Evolutionary conservation across 805 yeast species (phyloP), one percentile per base, ranked within the genome.

Genomic region (Maudiozyma pseudohumilis): DNA sequence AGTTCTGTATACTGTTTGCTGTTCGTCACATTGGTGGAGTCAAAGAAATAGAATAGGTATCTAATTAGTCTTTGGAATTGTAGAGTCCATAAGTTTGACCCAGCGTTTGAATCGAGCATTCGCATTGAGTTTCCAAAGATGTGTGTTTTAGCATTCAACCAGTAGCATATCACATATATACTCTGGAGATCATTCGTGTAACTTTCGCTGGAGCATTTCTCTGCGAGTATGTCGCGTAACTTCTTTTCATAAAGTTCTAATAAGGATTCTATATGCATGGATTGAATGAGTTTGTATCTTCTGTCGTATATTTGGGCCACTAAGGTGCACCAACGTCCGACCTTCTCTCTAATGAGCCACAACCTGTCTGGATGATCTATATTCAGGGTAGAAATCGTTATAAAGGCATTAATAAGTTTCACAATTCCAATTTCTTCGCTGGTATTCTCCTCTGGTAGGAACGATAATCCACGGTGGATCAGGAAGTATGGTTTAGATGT

Each of bases 291-390:
- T 31, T 47, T 46, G 22, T 20, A 30, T 1, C 33, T 22, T 10
- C 27, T 29, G 6, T 53, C 54, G 35, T 47, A 42, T 11, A 49
- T 34, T 13, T 36, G 29, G 12, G 32, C 29, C 21, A 33, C 15
- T 8, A 47, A 23, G 16, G 44, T 35, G 32, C 55, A 52, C 59
- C 59, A 54, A 17, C 29, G 27, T 9, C 51, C 51, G n/a, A 55
- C 8, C 29, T 48, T 56, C 32, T 36, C 43, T 29, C 56, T 42
- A 15, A 56, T 17, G n/a, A 47, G 42, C 60, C 59, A 56, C 29
- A 49, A 20, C 15, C 58, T 42, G 21, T 47, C 46, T 3, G 37
- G 32, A 3, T 21, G 21, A 10, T 42, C 38, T 34, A 40, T 46
- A 33, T 54, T 44, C 2, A 41, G 24, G 9, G 39, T 30, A 2